These are phyloP conservation scores for Avena eriantha DNA, from an alignment of 176 grass and related monocot genomes.

Conservation along the genomic window DNA sequence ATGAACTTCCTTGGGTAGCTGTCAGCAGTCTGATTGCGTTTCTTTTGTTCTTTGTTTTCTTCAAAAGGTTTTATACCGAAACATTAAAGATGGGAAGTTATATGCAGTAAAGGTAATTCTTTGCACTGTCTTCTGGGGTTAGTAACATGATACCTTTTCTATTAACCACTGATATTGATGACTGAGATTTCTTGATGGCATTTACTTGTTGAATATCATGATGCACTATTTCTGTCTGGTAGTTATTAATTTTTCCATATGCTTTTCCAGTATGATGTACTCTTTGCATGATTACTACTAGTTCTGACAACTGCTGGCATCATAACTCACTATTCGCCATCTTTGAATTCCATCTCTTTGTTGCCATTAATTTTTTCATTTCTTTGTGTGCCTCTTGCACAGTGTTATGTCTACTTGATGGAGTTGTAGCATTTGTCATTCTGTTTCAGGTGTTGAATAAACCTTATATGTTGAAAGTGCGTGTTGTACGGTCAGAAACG, in stretches of 20 bases:
- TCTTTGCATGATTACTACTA: conserved; percentile 5
- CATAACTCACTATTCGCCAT: neutral
- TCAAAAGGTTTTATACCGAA: conserved; percentile 77
- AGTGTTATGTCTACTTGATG: conserved; percentile 32
- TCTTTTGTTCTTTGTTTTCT: neutral
- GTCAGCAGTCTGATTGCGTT: conserved; percentile 1
- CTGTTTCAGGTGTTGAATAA: conserved; percentile 75
- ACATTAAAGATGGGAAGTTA: conserved; percentile 67
- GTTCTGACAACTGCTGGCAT: conserved; percentile 1
- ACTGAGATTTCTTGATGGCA: neutral
- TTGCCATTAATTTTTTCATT: too few relatives aligned
- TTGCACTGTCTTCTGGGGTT: conserved; percentile 20
- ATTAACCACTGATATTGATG: conserved; percentile 5
- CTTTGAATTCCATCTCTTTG: too few relatives aligned
- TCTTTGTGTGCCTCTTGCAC: too few relatives aligned
- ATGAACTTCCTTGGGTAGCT: conserved; percentile 13
- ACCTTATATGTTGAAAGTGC: conserved; percentile 70
- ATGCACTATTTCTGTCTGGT: neutral
- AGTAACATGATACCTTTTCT: conserved; percentile 1
- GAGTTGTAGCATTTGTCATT: conserved; percentile 29
- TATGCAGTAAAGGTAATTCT: conserved; percentile 83
- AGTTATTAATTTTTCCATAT: neutral
- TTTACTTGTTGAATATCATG: conserved; percentile 30
- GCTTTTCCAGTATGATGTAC: neutral
- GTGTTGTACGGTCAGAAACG: conserved; percentile 75